Percentiles rank a stretch among this genome's conserved stretches.
phyloP scores from a whole-genome alignment of 331 rosid species.

The Malus hybrid region DNA sequence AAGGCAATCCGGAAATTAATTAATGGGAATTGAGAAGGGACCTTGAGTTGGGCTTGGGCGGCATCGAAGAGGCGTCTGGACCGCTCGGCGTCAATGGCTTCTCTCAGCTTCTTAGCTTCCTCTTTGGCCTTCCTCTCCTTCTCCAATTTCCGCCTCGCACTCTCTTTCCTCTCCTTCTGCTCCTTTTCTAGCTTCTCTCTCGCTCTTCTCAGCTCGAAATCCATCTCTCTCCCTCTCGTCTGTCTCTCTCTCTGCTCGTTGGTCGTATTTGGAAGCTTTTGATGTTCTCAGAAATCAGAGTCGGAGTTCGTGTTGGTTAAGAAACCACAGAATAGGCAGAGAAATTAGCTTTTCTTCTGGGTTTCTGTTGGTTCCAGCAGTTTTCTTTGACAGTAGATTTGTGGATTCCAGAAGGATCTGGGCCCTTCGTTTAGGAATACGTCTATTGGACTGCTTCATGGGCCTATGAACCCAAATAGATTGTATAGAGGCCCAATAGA shows the following conservation, averaged over 20 bases:
- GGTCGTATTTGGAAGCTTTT: not conserved
- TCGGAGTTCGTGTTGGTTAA: not conserved
- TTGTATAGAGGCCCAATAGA: no score
- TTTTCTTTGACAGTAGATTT: no score
- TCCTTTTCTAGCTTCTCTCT: conserved; percentile 48
- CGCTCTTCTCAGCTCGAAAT: conserved; percentile 44
- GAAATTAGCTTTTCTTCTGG: no score
- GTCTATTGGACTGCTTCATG: no score
- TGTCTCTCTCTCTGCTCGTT: not conserved
- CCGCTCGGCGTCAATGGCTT: conserved; percentile 39
- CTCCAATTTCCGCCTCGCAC: conserved; percentile 24
- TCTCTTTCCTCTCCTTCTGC: conserved; percentile 44
- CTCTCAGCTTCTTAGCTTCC: conserved; percentile 32
- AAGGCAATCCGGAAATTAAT: not conserved
- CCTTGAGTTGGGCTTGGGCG: conserved; percentile 39
- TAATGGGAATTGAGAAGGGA: not conserved
- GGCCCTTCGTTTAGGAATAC: no score
- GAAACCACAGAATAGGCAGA: not conserved
- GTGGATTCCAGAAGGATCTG: no score
- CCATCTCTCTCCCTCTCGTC: conserved; percentile 17
- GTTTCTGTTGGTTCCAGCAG: no score
- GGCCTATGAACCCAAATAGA: no score
- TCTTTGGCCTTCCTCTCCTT: conserved; percentile 40
- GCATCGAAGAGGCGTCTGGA: conserved; percentile 40
- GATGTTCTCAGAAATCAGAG: not conserved